These are phyloP conservation scores for Malassezia vespertilionis DNA, from an alignment of 1,284 basidiomycete genomes.

Conservation along the genomic window DNA sequence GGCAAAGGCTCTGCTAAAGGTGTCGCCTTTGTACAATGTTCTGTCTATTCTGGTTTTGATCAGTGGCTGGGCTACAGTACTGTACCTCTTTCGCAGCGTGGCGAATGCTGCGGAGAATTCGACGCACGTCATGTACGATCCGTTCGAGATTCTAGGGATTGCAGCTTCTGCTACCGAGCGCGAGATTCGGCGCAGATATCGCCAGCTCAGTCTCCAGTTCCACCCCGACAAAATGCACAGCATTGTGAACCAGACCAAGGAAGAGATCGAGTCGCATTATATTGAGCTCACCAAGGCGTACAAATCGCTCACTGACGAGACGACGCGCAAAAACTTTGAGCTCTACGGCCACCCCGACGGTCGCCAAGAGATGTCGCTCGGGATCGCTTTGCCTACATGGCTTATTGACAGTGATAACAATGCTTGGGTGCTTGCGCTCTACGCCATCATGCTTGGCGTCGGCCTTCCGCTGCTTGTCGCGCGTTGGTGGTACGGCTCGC, in stretches of 20 bases:
- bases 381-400: constrained; percentile 90
- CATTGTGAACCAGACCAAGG: constrained; percentile 68
- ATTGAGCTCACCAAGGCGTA: constrained; percentile 96
- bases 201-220: constrained; percentile 57
- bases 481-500: constrained; percentile 92
- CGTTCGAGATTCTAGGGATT: constrained; percentile 85
- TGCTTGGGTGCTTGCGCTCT: constrained; percentile 75
- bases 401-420: constrained; percentile 85
- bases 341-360: constrained; percentile 93
- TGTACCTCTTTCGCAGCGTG: constrained; percentile 58
- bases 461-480: constrained; percentile 70
- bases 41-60: constrained; percentile 49
- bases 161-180: constrained; percentile 69
- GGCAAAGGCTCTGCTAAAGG: constrained; percentile 16
- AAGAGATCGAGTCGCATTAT: constrained; percentile 76
- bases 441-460: constrained; percentile 76
- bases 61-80: constrained; percentile 66
- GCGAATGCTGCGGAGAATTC: constrained; percentile 54
- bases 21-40: not conserved
- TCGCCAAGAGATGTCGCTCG: constrained; percentile 83
- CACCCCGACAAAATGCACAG: constrained; percentile 94
- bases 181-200: constrained; percentile 92
- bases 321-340: constrained; percentile 79
- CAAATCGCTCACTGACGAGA: constrained; percentile 89
- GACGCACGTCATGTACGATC: constrained; percentile 58